Conservation (phyloP, 129 eudicot species). For the Apium graveolens region DNA sequence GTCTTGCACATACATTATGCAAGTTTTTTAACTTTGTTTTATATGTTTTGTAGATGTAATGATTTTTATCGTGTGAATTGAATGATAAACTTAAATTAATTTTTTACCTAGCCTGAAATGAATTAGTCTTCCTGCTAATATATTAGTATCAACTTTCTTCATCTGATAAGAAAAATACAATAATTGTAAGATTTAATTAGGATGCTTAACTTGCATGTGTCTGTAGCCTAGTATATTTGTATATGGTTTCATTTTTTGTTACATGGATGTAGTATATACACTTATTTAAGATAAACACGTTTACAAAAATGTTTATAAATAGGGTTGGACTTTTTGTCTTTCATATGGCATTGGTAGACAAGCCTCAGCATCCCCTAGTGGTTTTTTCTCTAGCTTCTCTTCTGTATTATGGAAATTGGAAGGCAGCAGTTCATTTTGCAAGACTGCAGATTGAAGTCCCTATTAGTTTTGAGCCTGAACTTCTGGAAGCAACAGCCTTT, state of each 20-base stretch:
- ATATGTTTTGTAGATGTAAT: background rate
- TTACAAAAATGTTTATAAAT: background rate
- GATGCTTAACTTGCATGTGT: background rate
- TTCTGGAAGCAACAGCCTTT: conserved; percentile 21
- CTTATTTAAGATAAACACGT: background rate
- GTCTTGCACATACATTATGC: background rate
- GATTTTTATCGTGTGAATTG: background rate
- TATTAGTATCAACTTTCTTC: background rate
- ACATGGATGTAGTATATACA: background rate
- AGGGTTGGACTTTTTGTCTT: conserved; percentile 84
- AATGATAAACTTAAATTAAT: background rate
- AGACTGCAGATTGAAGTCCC: conserved; percentile 37
- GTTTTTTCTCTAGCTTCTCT: conserved; percentile 70
- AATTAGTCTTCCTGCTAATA: background rate
- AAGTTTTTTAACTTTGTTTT: background rate
- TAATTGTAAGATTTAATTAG: background rate
- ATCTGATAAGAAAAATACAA: background rate
- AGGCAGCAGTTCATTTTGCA: conserved; percentile 45
- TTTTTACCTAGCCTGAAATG: background rate
- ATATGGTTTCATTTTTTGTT: background rate
- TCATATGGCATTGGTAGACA: conserved; percentile 54
- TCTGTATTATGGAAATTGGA: conserved; percentile 62
- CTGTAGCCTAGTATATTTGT: background rate
- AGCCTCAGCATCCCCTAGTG: conserved; percentile 67
- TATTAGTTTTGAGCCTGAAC: conserved; percentile 51